Evolutionary conservation across 2,329 filamentous ascomycete species (phyloP).

Genomic region (Myriosclerotinia duriaeana): DNA sequence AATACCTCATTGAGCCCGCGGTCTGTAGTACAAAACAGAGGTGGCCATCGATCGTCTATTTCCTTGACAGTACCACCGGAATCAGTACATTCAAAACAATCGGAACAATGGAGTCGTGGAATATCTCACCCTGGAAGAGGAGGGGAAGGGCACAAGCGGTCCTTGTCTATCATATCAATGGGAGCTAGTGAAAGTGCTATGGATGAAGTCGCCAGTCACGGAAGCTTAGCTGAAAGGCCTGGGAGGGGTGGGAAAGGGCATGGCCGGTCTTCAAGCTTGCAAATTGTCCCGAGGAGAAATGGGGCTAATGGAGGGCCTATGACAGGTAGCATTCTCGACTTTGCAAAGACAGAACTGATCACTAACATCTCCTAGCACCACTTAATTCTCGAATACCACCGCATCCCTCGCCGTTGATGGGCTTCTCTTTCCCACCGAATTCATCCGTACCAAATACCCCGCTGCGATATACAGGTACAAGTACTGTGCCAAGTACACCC

Average conservation of each 20-base stretch:
- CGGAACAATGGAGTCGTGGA: conserved; percentile 33
- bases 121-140: conserved; percentile 31
- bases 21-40: conserved; percentile 46
- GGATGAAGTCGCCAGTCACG: conserved; percentile 41
- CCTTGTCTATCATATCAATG: conserved; percentile 79
- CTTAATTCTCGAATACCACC: conserved; percentile 41
- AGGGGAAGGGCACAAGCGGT: conserved; percentile 68
- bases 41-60: conserved; percentile 63
- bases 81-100: conserved; percentile 25
- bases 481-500: conserved; percentile 45
- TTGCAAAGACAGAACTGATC: background rate
- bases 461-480: conserved; percentile 33
- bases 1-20: conserved; percentile 50
- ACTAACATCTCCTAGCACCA: conserved; percentile 33
- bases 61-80: conserved; percentile 58
- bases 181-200: conserved; percentile 50
- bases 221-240: conserved; percentile 43
- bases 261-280: conserved; percentile 76
- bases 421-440: conserved; percentile 37
- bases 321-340: conserved; percentile 41
- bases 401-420: conserved; percentile 41
- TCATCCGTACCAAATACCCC: conserved; percentile 18
- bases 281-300: conserved; percentile 60
- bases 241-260: conserved; percentile 63
- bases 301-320: conserved; percentile 44